Conservation (phyloP, 768 basidiomycete genomes). For the Pleurotus ostreatus region DNA sequence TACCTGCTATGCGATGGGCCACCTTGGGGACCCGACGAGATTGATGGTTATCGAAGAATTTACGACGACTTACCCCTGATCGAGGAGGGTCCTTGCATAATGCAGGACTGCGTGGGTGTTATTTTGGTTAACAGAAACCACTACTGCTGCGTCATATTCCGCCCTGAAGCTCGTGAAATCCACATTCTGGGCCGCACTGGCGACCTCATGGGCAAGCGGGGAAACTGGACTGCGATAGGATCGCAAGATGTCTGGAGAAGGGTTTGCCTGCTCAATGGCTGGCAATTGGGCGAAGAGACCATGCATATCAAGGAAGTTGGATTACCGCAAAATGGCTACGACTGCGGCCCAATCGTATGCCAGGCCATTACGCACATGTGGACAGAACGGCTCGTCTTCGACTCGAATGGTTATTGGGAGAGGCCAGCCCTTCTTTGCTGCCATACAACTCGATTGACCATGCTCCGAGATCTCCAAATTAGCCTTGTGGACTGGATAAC, state of each 20-base stretch:
- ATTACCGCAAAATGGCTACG: constrained; percentile 12
- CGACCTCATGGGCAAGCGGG: not conserved
- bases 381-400: not conserved
- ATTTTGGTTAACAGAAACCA: constrained; percentile 1
- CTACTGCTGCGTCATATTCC: constrained; percentile 3
- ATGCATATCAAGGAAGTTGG: not conserved
- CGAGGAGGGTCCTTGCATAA: not conserved
- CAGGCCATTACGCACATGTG: constrained; percentile 10
- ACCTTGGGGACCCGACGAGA: not conserved
- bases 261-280: not conserved
- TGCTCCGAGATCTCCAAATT: not conserved
- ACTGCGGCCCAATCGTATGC: constrained; percentile 10
- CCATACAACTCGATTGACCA: not conserved
- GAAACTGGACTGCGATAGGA: constrained; percentile 2
- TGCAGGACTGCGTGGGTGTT: not conserved
- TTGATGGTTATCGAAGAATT: not conserved
- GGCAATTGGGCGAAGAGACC: not conserved
- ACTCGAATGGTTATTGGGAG: not conserved
- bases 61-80: not conserved
- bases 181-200: constrained; percentile 1
- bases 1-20: not conserved
- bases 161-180: not conserved
- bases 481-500: no score
- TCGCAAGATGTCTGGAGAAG: not conserved
- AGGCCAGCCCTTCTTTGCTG: constrained; percentile 8